Evolutionary conservation across 2,329 filamentous ascomycete genomes (phyloP), one percentile per base, ranked within the genome.

Genomic region (Chrysosporium queenslandicum): DNA sequence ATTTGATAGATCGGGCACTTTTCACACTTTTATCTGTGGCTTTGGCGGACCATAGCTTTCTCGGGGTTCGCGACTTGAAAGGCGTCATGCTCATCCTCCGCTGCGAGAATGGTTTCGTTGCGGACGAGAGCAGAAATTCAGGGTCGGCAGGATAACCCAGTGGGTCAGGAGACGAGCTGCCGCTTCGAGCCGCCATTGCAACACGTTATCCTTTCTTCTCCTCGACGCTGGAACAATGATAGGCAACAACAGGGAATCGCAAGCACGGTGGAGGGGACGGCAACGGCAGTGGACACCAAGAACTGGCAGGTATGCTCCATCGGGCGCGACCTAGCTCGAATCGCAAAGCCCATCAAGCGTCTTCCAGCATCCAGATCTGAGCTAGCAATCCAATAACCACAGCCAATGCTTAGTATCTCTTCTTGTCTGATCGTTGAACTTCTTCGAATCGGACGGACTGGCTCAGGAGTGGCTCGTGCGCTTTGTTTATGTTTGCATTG

Each of bases 131-230:
- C 29, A 72, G 58, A 57, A 70, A 71, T 18, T 70, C 65, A 32
- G 62, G 64, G 58, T 72, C 68, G 52, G 68, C 69, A 55, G 69
- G 64, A 43, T 69, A 68, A 23, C 65, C 69, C 53, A 72, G 63
- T 49, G 70, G 63, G 62, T 72, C 69, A 42, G 69, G 69, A 39
- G 69, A 72, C 54, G 69, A 71, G 58, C 63, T 71, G 48, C 60
- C 53, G 55, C 63, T 69, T 58, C 63, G 65, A 53, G 64, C 64
- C 52, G 62, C 62, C 62, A 68, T 66, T 53, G 50, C 53, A 40
- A 55, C 41, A 20, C 18, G 21, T 30, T 30, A 37, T 43, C 36
- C 37, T 43, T n/a, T 32, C 29, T 40, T 32, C 25, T 23, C 14
- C 32, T 25, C 32, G 11, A 20, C 1, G 40, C 39, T 42, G 32